Evolutionary conservation across 805 yeast species (phyloP), one percentile per base, ranked within the genome.

Genomic region (Hemisphaericaspora nanyangensis): DNA sequence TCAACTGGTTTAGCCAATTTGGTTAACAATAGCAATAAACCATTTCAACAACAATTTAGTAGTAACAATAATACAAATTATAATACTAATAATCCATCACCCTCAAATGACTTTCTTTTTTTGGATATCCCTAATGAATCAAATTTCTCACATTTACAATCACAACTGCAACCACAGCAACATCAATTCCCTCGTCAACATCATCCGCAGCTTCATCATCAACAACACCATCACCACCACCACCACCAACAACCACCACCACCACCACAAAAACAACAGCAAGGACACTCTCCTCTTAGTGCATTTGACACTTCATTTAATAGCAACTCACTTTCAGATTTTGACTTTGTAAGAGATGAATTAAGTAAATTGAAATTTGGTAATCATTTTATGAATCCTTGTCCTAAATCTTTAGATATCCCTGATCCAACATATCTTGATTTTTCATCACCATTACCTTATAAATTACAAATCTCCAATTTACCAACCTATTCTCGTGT

Each of bases 401-500:
- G 64, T 38, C 74, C 67, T 0, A 39, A 45, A 26, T 33, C 59
- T 1, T 53, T 66, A 15, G 56, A 56, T 17, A 47, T 63, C 6
- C 63, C 62, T 5, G 61, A 60, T 33, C 54, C 64, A 0, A 47
- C 65, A 2, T 58, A 58, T 30, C 54, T 67, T 36, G 72, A 68
- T 42, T 68, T 68, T 41, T 64, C 70, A 3, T 56, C 59, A 1
- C 55, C 56, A 33, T 61, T 74, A 37, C 77, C 77, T 1, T 80
- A 75, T 55, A 64, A 70, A 39, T 47, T 85, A 38, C 57, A 63
- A 18, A 65, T 91, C 1, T 59, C 70, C 6, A 83, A 80, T 37
- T 68, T 91, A 32, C 97, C 97, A 2, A 64, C 76, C 5, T 80
- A 79, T 49, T 87, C 96, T 10, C 77, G 99, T 48, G 99, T 91